phyloP scores from a whole-genome alignment of 768 basidiomycete species.

The Termitomyces sp. region DNA sequence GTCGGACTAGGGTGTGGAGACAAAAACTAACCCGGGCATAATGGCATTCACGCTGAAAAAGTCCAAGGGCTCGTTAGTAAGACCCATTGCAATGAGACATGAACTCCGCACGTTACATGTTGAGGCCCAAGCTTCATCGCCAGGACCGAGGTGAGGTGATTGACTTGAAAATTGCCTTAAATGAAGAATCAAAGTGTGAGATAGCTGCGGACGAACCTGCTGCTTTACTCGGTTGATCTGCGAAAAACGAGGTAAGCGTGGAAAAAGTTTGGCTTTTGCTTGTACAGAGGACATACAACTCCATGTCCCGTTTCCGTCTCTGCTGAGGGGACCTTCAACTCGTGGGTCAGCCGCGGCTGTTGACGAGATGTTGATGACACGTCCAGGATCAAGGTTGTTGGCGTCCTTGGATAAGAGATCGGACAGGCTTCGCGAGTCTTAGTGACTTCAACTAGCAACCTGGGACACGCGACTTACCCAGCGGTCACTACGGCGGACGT shows the following conservation, averaged over 20 bases:
- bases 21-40: slow-evolving; percentile 57
- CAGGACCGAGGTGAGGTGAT: slow-evolving; percentile 71
- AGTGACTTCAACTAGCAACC: background rate
- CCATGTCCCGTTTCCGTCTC: slow-evolving; percentile 62
- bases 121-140: slow-evolving; percentile 57
- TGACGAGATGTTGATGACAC: slow-evolving; percentile 83
- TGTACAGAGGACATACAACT: slow-evolving; percentile 50
- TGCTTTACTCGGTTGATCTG: slow-evolving; percentile 83
- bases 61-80: background rate
- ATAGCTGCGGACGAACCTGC: slow-evolving; percentile 36
- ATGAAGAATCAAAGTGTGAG: background rate
- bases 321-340: slow-evolving; percentile 46
- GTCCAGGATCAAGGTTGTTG: slow-evolving; percentile 56
- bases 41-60: slow-evolving; percentile 74
- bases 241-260: background rate
- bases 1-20: background rate
- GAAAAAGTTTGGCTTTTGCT: background rate
- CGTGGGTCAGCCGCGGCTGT: slow-evolving; percentile 49
- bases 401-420: slow-evolving; percentile 63
- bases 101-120: slow-evolving; percentile 56
- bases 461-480: slow-evolving; percentile 26
- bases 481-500: slow-evolving; percentile 39
- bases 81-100: slow-evolving; percentile 8
- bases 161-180: slow-evolving; percentile 35
- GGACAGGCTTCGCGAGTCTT: slow-evolving; percentile 34